Evolutionary conservation across 192 early-diverging fungal species (phyloP).

Genomic region (Gaertneriomyces sp.): DNA sequence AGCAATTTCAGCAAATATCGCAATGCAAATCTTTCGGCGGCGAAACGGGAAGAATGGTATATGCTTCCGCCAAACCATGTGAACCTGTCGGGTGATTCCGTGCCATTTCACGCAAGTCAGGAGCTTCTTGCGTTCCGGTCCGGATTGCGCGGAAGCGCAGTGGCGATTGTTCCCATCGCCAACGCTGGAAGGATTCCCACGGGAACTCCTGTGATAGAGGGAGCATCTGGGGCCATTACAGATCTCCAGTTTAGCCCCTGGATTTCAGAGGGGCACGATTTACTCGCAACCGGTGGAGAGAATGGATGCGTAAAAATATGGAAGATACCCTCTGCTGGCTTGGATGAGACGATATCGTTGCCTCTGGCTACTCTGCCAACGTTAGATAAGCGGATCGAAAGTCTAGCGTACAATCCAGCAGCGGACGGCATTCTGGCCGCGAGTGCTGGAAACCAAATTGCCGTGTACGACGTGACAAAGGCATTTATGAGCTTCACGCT

Average conservation of each 20-base stretch:
- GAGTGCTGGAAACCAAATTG: constrained; percentile 5
- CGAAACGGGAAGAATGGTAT: constrained; percentile 29
- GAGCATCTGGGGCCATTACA: constrained; percentile 2
- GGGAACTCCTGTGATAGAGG: background rate
- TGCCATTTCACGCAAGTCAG: constrained; percentile 11
- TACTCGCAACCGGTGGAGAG: constrained; percentile 21
- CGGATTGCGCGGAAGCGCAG: constrained; percentile 11
- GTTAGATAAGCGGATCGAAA: constrained; percentile 19
- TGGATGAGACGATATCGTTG: background rate
- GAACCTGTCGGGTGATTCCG: constrained; percentile 13
- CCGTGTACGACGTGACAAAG: constrained; percentile 19
- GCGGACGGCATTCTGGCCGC: constrained; percentile 19
- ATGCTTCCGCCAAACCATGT: background rate
- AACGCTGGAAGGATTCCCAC: background rate
- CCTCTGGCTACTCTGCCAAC: background rate
- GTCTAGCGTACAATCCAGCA: constrained; percentile 25
- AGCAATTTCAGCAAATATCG: constrained; percentile 31
- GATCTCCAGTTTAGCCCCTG: constrained; percentile 16
- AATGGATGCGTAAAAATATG: constrained; percentile 22
- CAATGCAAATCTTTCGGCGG: constrained; percentile 30
- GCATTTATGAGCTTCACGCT: background rate
- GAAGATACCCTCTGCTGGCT: background rate
- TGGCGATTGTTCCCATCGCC: constrained; percentile 9
- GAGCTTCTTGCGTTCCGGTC: constrained; percentile 19
- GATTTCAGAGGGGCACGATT: background rate